These are phyloP conservation scores for Zymoseptoria passerinii DNA, from an alignment of 2,329 filamentous ascomycete species.

Conservation along the genomic window DNA sequence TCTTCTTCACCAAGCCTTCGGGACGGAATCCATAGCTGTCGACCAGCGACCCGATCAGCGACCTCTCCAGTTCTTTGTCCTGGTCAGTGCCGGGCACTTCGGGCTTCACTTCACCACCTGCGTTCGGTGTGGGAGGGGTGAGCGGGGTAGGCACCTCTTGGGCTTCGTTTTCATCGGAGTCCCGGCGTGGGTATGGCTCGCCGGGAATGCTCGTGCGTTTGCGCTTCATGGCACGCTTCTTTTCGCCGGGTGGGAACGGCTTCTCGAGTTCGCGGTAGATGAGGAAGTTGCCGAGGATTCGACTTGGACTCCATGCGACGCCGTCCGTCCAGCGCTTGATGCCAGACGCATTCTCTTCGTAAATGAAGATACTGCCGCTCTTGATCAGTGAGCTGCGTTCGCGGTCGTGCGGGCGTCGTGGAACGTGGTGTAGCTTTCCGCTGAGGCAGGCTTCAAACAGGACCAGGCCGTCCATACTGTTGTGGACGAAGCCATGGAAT, in stretches of 20 bases:
- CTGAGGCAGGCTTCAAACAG: slow-evolving; percentile 71
- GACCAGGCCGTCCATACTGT: slow-evolving; percentile 59
- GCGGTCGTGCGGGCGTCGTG: slow-evolving; percentile 76
- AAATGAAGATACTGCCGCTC: slow-evolving; percentile 83
- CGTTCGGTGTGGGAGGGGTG: slow-evolving; percentile 27
- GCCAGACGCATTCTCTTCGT: slow-evolving; percentile 81
- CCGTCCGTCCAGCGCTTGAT: slow-evolving; percentile 95
- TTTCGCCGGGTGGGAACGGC: slow-evolving; percentile 71
- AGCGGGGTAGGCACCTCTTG: slow-evolving; percentile 24
- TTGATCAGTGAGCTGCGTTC: slow-evolving; percentile 69
- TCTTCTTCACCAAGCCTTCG: slow-evolving; percentile 82
- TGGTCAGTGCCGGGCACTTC: slow-evolving; percentile 25
- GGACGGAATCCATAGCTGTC: slow-evolving; percentile 84
- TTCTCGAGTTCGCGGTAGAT: slow-evolving; percentile 76
- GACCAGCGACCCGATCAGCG: slow-evolving; percentile 72
- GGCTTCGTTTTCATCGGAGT: slow-evolving; percentile 27
- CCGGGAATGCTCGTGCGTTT: slow-evolving; percentile 46
- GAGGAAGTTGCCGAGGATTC: slow-evolving; percentile 75
- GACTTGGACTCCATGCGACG: slow-evolving; percentile 81
- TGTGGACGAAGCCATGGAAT: slow-evolving; percentile 33
- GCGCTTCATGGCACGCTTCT: slow-evolving; percentile 74
- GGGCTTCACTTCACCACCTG: slow-evolving; percentile 22
- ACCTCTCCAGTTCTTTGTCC: slow-evolving; percentile 46
- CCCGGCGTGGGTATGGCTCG: slow-evolving; percentile 42
- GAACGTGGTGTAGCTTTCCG: slow-evolving; percentile 64